Evolutionary conservation across 306 rosid genomes (phyloP), one percentile per base, ranked within the genome.

Genomic region (Luffa aegyptiaca): DNA sequence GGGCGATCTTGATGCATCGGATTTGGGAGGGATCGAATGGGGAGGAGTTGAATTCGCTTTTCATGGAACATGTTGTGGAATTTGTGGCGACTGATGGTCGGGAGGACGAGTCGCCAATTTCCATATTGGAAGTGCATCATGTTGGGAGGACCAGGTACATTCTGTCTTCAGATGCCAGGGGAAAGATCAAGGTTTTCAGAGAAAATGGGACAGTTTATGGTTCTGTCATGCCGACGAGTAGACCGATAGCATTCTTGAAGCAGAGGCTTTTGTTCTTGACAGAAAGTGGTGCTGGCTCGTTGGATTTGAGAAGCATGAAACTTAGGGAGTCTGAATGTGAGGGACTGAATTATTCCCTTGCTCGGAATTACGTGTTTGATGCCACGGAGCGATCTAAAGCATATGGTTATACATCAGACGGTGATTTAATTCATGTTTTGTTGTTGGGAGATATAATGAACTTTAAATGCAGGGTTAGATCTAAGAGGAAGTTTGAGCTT

Each of bases 391-490:
- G 97, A 45, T 91, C 97, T 31, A 96, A 95, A 65, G 99, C 98
- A 0, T 96, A 93, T 11, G 99, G 99, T 5, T 85, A 83, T 79
- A 96, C 99, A 3, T 87, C 94, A 0, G 92, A 90, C 0, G 99
- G 97, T 69, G 97, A 95, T 74, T 81, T 96, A 81, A 84, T 93
- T 70, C 88, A 91, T 80, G 87, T 93, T 20, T 39, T 91, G 86
- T 80, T 96, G 82, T 85, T 91, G 44, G 99, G 99, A 36, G 99
- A 93, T 88, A 81, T 81, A 20, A 89, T 87, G 89, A 93, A 93
- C 88, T 93, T 96, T 87, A 93, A 93, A 76, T 93, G 99, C 86
- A 88, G 99, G 88, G 94, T 95, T 36, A 88, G 99, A 52, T 91
- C 93, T 79, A 95, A 95, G 88, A 90, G 84, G 80, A 92, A 89